Percentiles rank a stretch among this genome's conserved stretches.
Conservation (phyloP, 768 basidiomycete genomes). For the Pholiota conissans region DNA sequence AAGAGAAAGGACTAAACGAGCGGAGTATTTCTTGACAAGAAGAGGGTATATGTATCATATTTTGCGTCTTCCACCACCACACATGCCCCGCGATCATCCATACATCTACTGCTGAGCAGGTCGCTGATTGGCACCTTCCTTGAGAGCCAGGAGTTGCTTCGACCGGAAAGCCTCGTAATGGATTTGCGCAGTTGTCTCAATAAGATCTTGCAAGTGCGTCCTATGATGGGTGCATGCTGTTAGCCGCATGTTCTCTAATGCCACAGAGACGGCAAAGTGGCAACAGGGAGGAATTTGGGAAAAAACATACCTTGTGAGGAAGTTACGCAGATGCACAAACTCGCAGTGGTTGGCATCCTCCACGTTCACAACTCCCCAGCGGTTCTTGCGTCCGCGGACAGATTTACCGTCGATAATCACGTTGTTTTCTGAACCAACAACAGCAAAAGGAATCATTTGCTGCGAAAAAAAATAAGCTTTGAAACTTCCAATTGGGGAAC, state of each 20-base stretch:
- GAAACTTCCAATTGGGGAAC: not conserved
- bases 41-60: conserved; percentile 21
- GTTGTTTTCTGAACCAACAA: conserved; percentile 95
- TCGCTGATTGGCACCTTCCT: conserved; percentile 86
- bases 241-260: not conserved
- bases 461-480: conserved; percentile 28
- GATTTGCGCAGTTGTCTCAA: conserved; percentile 98
- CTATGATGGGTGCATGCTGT: conserved; percentile 34
- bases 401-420: conserved; percentile 96
- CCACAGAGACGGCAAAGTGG: not conserved
- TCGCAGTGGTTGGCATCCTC: conserved; percentile 98
- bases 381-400: conserved; percentile 94
- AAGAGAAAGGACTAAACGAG: conserved; percentile 21
- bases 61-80: conserved; percentile 9
- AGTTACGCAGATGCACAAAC: conserved; percentile 96
- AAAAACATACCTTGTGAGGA: conserved; percentile 75
- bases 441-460: conserved; percentile 95
- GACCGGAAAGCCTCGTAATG: conserved; percentile 99
- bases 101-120: conserved; percentile 42
- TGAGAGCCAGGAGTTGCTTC: conserved; percentile 94
- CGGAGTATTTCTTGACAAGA: conserved; percentile 16
- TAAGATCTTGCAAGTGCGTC: conserved; percentile 96
- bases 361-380: conserved; percentile 98
- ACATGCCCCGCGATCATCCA: not conserved
- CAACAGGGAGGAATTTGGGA: not conserved